Evolutionary conservation across 306 rosid genomes (phyloP), one percentile per base, ranked within the genome.

Genomic region (Quillaja saponaria): DNA sequence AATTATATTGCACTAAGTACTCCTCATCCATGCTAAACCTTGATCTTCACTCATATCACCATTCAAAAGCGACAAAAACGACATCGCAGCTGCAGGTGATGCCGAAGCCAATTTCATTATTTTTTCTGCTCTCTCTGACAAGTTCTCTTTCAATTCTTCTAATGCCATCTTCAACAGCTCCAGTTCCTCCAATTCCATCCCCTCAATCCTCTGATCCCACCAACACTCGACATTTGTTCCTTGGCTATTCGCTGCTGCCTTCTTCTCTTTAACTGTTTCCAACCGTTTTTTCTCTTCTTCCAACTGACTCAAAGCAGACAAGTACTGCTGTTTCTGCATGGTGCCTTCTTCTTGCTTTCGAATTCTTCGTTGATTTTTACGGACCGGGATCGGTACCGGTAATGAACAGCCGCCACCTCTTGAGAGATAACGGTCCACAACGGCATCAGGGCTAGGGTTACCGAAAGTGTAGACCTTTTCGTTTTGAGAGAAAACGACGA

Each of bases 401-500:
- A n/a, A n/a, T n/a, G n/a, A n/a, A n/a, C n/a, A n/a, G n/a, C n/a
- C n/a, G n/a, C n/a, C n/a, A n/a, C n/a, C 13, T 6, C 7, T 0
- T 0, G 61, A 0, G 38, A 53, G 52, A n/a, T 44, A 73, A 0
- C 71, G 59, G 0, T 0, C 2, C 7, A 77, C 6, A 5, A 77
- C 71, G 0, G 55, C 3, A 4, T 49, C 54, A 0, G 49, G 40
- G 4, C 3, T 0, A 0, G 94, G 94, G 18, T 88, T 71, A 1
- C 90, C 94, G 6, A 77, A 81, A 0, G 86, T 38, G 54, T 61
- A 83, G 35, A 87, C 58, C 47, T 79, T 79, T 0, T 76, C 80
- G 41, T 72, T 67, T 5, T 78, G 84, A 6, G 96, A 83, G 66
- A 44, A 75, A 3, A 85, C 67, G n/a, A 83, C 52, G 20, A 85